phyloP scores from a whole-genome alignment of 441 rosid species.

The Jatropha podagrica region DNA sequence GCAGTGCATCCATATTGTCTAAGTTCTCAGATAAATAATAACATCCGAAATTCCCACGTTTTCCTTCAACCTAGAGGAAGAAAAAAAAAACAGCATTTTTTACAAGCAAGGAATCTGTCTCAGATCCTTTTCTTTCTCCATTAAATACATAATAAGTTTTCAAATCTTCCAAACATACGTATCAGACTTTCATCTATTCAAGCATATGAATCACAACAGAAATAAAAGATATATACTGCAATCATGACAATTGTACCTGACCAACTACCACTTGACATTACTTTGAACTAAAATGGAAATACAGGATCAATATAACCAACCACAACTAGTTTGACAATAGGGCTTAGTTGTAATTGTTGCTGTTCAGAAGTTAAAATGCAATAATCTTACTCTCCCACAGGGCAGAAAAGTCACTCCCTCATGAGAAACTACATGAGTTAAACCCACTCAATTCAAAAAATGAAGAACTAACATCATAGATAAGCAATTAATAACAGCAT shows the following conservation, averaged over 20 bases:
- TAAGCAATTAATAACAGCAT: conserved; percentile 7
- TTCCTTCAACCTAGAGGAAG: conserved; percentile 66
- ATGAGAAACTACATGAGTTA: conserved; percentile 7
- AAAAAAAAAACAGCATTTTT: conserved; percentile 21
- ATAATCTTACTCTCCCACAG: not conserved
- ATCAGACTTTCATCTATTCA: not conserved
- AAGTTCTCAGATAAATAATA: conserved; percentile 80
- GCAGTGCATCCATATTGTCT: conserved; percentile 37
- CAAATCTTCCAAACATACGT: not conserved
- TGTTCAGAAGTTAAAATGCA: not conserved
- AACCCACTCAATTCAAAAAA: not conserved
- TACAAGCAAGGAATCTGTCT: not conserved
- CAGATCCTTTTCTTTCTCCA: not conserved
- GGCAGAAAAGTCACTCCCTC: not conserved
- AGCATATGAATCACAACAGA: not conserved
- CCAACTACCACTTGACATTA: too few relatives aligned
- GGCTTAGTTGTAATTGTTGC: too few relatives aligned
- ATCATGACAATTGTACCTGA: not conserved
- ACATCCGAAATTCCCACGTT: conserved; percentile 58
- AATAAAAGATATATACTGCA: not conserved
- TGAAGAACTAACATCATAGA: conserved; percentile 1
- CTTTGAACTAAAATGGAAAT: too few relatives aligned
- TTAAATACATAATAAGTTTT: not conserved
- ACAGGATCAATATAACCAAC: too few relatives aligned
- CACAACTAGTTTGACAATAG: too few relatives aligned